phyloP scores from a whole-genome alignment of 23 red algal genomes.

The Gracilaria domingensis region DNA sequence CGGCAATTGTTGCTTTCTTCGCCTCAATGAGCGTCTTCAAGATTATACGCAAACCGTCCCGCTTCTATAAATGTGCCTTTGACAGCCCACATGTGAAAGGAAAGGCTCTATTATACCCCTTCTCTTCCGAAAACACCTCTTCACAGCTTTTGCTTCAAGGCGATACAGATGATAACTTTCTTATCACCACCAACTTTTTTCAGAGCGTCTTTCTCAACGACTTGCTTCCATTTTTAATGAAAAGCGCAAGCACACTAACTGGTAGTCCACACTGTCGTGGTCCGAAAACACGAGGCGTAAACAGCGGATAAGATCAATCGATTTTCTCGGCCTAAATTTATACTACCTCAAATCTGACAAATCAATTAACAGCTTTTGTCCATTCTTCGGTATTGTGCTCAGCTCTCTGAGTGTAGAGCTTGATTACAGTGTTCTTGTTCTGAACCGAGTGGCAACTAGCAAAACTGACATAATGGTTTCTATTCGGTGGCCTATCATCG shows the following conservation, averaged over 20 bases:
- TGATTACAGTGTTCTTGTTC: neutral
- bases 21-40: too few species aligned
- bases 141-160: neutral
- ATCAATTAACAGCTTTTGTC: neutral
- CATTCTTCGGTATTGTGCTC: neutral
- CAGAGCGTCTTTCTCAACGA: neutral
- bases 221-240: neutral
- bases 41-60: too few species aligned
- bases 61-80: too few species aligned
- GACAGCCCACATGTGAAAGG: too few species aligned
- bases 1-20: too few species aligned
- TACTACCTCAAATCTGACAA: neutral
- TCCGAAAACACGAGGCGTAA: neutral
- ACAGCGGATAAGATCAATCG: neutral
- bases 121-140: neutral
- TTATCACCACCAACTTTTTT: neutral
- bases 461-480: neutral
- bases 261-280: neutral
- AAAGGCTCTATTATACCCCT: too few species aligned
- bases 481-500: neutral
- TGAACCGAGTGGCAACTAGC: neutral
- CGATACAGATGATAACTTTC: neutral
- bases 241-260: neutral
- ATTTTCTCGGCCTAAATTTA: neutral
- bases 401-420: neutral